Conservation (phyloP, 768 basidiomycete genomes). For the Phallus indusiatus region DNA sequence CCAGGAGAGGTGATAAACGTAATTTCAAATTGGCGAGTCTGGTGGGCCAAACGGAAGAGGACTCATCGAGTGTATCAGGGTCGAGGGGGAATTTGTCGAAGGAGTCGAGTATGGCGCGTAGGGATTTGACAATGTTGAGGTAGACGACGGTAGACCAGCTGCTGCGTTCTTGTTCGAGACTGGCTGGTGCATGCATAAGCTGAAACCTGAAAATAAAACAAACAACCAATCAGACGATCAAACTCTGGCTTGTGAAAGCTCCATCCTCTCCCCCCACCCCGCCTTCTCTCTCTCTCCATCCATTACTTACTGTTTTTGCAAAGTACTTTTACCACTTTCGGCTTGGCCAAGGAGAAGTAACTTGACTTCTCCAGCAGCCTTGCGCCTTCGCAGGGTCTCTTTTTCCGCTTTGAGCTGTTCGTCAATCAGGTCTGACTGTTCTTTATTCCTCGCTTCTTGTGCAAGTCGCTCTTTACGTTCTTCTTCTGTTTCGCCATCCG, state of each 20-base stretch:
- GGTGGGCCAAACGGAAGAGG: not conserved
- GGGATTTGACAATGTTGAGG: conserved; percentile 64
- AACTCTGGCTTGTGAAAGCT: too few species aligned
- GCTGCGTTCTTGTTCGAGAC: conserved; percentile 56
- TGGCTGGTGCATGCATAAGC: conserved; percentile 68
- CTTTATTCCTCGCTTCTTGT: conserved; percentile 64
- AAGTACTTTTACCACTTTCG: conserved; percentile 69
- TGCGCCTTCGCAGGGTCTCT: conserved; percentile 52
- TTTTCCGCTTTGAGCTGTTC: conserved; percentile 66
- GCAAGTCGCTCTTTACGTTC: conserved; percentile 54
- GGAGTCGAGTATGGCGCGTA: conserved; percentile 58
- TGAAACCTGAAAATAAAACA: conserved; percentile 33
- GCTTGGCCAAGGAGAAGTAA: conserved; percentile 72
- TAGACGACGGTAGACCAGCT: conserved; percentile 67
- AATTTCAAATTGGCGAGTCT: conserved; percentile 43
- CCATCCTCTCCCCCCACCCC: too few species aligned
- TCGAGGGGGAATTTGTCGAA: conserved; percentile 32
- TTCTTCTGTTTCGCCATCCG: conserved; percentile 51
- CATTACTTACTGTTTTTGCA: conserved; percentile 49
- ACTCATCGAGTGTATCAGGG: not conserved
- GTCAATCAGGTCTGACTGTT: conserved; percentile 73
- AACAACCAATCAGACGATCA: too few species aligned
- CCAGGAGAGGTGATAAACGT: conserved; percentile 50
- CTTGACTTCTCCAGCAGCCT: conserved; percentile 54
- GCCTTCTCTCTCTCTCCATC: too few species aligned